Conservation (phyloP, 164 flowering plant genomes). For the Berberis thunbergii region DNA sequence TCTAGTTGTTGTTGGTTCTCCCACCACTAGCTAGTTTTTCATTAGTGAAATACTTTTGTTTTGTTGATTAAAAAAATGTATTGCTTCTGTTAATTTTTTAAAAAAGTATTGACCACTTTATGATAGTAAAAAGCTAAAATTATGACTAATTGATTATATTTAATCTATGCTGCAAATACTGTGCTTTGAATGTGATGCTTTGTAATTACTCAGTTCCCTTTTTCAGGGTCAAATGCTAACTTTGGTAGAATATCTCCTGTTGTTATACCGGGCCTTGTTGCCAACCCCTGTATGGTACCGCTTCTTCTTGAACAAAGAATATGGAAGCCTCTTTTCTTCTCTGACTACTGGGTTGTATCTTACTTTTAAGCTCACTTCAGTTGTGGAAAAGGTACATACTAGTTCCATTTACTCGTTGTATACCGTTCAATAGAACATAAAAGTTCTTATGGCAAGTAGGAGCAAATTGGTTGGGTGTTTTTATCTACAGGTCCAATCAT, state of each 20-base stretch:
- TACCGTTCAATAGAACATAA: not conserved
- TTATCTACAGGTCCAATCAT: slow-evolving; percentile 66
- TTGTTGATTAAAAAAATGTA: too few relatives aligned
- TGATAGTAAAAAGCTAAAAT: too few relatives aligned
- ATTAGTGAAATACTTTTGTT: too few relatives aligned
- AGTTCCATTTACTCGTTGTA: not conserved
- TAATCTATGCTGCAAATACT: too few relatives aligned
- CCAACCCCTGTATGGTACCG: slow-evolving; percentile 99
- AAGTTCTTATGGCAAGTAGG: not conserved
- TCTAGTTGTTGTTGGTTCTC: too few relatives aligned
- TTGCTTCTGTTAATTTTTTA: too few relatives aligned
- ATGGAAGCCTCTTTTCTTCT: slow-evolving; percentile 97
- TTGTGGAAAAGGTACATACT: slow-evolving; percentile 81
- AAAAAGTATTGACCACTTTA: too few relatives aligned
- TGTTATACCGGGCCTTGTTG: slow-evolving; percentile 85
- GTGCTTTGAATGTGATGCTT: too few relatives aligned
- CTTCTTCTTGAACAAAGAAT: slow-evolving; percentile 95
- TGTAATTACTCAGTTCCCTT: not conserved
- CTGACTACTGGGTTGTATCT: slow-evolving; percentile 93
- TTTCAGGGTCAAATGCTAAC: slow-evolving; percentile 96
- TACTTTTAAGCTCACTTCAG: slow-evolving; percentile 94
- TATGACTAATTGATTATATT: too few relatives aligned
- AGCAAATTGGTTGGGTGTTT: not conserved
- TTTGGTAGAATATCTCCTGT: slow-evolving; percentile 77
- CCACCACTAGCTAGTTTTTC: too few relatives aligned